Evolutionary conservation across 2,329 filamentous ascomycete species (phyloP).

Genomic region (Pyricularia sp.): DNA sequence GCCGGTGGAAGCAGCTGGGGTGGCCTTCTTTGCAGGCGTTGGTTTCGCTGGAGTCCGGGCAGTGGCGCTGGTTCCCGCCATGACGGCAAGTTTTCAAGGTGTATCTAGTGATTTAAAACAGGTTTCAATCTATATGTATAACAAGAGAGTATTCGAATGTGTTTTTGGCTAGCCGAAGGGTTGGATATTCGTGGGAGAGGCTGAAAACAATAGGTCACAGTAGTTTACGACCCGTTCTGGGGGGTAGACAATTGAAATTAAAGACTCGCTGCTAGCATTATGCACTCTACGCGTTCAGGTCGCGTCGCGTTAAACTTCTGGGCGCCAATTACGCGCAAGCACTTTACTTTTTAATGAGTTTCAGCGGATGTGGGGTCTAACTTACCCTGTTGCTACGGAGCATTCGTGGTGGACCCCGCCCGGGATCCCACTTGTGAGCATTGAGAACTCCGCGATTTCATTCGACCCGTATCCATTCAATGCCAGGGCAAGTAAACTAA

Average conservation of each 20-base stretch:
- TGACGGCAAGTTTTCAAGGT: not conserved
- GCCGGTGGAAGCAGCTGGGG: slow-evolving; percentile 29
- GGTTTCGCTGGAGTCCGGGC: slow-evolving; percentile 24
- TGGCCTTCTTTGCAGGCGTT: slow-evolving; percentile 24
- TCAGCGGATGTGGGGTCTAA: not conserved
- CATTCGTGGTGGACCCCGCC: not conserved
- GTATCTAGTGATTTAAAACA: not conserved
- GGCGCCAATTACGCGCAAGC: not conserved
- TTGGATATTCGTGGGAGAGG: not conserved
- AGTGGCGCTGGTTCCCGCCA: slow-evolving; percentile 16
- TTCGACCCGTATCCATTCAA: not conserved
- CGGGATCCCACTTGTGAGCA: not conserved
- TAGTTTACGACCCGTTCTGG: not conserved
- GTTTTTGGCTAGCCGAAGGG: not conserved
- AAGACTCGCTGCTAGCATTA: not conserved
- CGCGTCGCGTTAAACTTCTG: not conserved
- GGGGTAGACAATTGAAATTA: not conserved
- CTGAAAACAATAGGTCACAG: not conserved
- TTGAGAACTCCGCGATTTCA: not conserved
- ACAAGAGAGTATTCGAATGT: not conserved
- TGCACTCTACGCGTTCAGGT: not conserved
- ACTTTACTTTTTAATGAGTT: not conserved
- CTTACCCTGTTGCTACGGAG: not conserved
- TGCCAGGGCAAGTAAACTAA: not conserved
- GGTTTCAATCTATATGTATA: not conserved